Percentiles rank a stretch among this genome's conserved stretches.
Conservation (phyloP, 768 basidiomycete species). For the Russula olivacea region DNA sequence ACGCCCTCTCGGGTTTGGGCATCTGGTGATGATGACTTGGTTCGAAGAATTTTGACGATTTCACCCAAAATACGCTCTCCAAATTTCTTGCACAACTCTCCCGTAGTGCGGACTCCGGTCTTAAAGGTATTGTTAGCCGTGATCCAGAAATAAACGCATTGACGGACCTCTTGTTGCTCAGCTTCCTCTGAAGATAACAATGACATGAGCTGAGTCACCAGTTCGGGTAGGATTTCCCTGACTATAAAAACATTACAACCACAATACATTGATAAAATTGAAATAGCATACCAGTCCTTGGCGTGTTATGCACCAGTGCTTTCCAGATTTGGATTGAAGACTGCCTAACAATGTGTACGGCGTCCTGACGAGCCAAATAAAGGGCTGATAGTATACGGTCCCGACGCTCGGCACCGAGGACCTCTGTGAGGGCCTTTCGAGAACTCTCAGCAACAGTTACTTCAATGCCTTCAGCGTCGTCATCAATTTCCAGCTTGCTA, state of each 20-base stretch:
- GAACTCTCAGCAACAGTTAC: slow-evolving; percentile 69
- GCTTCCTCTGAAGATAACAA: slow-evolving; percentile 72
- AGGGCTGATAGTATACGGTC: slow-evolving; percentile 88
- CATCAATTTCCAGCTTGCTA: slow-evolving; percentile 76
- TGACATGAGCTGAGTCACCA: slow-evolving; percentile 70
- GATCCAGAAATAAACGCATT: neutral
- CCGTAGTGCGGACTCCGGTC: slow-evolving; percentile 84
- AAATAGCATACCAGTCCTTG: slow-evolving; percentile 63
- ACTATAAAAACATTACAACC: slow-evolving; percentile 38
- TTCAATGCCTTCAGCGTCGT: slow-evolving; percentile 71
- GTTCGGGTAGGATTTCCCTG: slow-evolving; percentile 84
- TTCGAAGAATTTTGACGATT: slow-evolving; percentile 72
- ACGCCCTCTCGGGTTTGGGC: slow-evolving; percentile 72
- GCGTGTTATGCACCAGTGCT: slow-evolving; percentile 91
- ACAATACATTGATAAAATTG: neutral
- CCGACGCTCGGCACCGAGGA: slow-evolving; percentile 80
- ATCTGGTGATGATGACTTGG: slow-evolving; percentile 56
- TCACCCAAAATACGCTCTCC: slow-evolving; percentile 87
- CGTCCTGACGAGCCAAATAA: slow-evolving; percentile 91
- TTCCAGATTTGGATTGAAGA: slow-evolving; percentile 97
- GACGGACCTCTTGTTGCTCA: slow-evolving; percentile 82
- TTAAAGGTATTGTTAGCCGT: slow-evolving; percentile 30
- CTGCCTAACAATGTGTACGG: slow-evolving; percentile 82
- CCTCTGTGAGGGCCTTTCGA: slow-evolving; percentile 77
- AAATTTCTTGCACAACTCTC: slow-evolving; percentile 90